A percentile compares a stretch with the other conserved stretches of the same genome.
phyloP scores from a whole-genome alignment of 352 stramenopile species.

The Paralagenidium karlingii region DNA sequence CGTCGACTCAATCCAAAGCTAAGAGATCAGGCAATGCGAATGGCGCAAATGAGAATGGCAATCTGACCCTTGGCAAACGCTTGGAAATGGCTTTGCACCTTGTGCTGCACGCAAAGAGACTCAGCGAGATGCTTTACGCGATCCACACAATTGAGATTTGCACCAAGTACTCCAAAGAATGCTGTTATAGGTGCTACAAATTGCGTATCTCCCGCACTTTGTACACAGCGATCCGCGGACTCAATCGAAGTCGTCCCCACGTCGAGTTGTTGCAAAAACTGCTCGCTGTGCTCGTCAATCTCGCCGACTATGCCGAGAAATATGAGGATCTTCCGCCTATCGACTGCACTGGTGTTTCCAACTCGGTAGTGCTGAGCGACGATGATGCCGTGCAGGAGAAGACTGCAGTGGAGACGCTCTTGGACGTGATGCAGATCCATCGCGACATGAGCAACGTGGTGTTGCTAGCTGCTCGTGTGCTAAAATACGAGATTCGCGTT shows the following conservation, averaged over 20 bases:
- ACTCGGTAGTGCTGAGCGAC: constrained; percentile 3
- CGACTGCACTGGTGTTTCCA: constrained; percentile 3
- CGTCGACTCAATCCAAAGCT: too few relatives aligned
- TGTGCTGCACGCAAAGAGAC: constrained; percentile 62
- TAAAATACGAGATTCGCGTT: constrained; percentile 40
- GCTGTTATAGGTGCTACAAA: constrained; percentile 82
- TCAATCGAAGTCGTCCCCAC: constrained; percentile 93
- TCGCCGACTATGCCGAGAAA: constrained; percentile 56
- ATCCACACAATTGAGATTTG: constrained; percentile 87
- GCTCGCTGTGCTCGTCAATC: constrained; percentile 76
- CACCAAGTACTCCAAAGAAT: constrained; percentile 84
- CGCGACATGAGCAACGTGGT: constrained; percentile 82
- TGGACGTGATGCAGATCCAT: constrained; percentile 93
- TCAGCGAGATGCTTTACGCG: constrained; percentile 89
- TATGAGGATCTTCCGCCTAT: constrained; percentile 21
- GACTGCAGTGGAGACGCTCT: constrained; percentile 71
- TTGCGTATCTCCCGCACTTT: constrained; percentile 82
- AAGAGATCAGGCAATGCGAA: too few relatives aligned
- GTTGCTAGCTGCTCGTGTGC: constrained; percentile 36
- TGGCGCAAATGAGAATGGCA: too few relatives aligned
- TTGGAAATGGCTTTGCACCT: constrained; percentile 64
- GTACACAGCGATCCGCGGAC: constrained; percentile 83
- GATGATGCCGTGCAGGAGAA: constrained; percentile 43
- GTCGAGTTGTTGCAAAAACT: constrained; percentile 88
- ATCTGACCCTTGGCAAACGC: constrained; percentile 41